Base-by-base conservation (phyloP, 2,329 filamentous ascomycete genomes). In the Penicillium sp. region DNA sequence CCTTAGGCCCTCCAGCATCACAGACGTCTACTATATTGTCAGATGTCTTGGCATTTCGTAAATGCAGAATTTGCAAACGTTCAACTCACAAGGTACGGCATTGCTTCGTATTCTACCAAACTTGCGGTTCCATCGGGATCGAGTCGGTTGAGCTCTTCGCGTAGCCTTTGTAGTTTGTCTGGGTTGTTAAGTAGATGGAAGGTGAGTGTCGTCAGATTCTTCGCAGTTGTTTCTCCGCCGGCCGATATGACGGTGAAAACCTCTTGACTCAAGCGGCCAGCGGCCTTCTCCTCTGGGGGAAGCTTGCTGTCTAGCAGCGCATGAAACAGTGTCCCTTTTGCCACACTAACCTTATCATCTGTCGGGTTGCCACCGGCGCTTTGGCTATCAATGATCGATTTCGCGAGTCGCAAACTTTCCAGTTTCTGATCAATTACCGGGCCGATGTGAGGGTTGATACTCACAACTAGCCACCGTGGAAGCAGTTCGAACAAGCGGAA, bases 251-350 rank as follows among this genome's bases (percentile, higher is more conserved):
- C 62, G 2, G 63, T 67, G 24, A 64, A 60, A 11, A 67, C 63
- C 48, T 72, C 69, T 38, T 69, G 62, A 7, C 62, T 57, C 18
- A 72, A 50, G 11, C 69, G 64, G 13, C 38, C 47, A 4, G 61
- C 34, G 0, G 40, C 65, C 54, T 73, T 76, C 45, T 79, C 74
- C 13, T 73, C 63, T 2, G 54, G 61, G 34, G 62, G 71, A 22
- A 78, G 56, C 1, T 69, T 60, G 1, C 72, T 74, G 29, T 74
- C 64, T 10, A 75, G 40, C 16, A 72, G 29, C 11, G 65, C 67
- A 31, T 68, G 34, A 74, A 67, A 42, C 22, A 61, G 31, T n/a
- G 56, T 61, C 7, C 43, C 43, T 39, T 54, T 53, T 8, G 50
- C 56, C 3, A 58, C 35, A 18, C 8, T 26, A 5, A 14, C 20